Percentiles rank a stretch among this genome's conserved stretches.
Conservation (phyloP, 148 eudicot genomes). For the Simmondsia chinensis region DNA sequence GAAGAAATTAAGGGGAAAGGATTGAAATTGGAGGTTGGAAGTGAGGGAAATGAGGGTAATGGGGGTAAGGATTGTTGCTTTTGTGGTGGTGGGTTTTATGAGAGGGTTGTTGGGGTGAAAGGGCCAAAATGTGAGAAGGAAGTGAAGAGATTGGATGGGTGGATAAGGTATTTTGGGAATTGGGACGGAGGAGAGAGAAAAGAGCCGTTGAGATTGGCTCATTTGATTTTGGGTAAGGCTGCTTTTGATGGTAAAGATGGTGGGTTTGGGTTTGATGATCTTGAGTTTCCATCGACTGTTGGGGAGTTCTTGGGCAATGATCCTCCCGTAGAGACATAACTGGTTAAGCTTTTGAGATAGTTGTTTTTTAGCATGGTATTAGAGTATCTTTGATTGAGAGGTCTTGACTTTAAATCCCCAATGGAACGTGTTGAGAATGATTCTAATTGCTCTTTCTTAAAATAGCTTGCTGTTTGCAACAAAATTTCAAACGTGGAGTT, state of each 20-base stretch:
- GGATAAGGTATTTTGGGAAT: conserved; percentile 50
- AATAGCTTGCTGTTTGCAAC: no score
- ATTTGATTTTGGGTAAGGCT: conserved; percentile 71
- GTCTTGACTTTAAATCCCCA: no score
- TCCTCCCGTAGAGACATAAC: no score
- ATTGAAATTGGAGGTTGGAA: conserved; percentile 8
- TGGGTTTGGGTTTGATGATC: conserved; percentile 21
- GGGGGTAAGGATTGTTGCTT: no score
- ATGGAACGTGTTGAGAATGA: no score
- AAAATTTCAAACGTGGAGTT: no score
- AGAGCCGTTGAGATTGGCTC: conserved; percentile 67
- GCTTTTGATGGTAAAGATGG: conserved; percentile 25
- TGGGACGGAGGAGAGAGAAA: conserved; percentile 14
- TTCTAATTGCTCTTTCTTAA: no score
- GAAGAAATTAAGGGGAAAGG: conserved; percentile 22
- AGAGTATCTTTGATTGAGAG: no score
- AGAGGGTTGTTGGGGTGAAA: conserved; percentile 59
- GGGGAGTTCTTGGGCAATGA: conserved; percentile 63
- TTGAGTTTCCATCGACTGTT: conserved; percentile 63
- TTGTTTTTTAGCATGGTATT: no score
- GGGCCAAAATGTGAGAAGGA: conserved; percentile 66
- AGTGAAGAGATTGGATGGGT: conserved; percentile 59
- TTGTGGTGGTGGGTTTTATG: conserved; percentile 50
- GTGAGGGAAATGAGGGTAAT: no score
- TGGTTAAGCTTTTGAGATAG: no score